Conservation (phyloP, 192 early-diverging fungal genomes). For the Anaeromyces robustus region DNA sequence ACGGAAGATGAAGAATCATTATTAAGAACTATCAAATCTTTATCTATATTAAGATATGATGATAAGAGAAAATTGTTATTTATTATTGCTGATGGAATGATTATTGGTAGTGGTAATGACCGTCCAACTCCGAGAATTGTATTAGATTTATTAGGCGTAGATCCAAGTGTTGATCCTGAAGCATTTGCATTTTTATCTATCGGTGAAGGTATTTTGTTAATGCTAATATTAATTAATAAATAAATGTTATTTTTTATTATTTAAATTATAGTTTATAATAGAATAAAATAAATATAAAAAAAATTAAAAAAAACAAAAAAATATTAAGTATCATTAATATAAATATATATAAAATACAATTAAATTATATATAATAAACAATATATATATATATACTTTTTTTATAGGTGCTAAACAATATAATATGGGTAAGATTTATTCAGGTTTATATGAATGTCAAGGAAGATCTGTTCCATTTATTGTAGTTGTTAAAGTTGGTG, state of each 20-base stretch:
- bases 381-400: too few relatives aligned
- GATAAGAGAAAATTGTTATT: constrained; percentile 96
- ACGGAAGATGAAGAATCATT: constrained; percentile 93
- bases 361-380: too few relatives aligned
- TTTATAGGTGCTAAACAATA: neutral
- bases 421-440: neutral
- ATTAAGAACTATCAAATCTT: constrained; percentile 81
- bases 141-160: constrained; percentile 86
- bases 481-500: neutral
- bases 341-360: too few relatives aligned
- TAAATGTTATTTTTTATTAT: too few relatives aligned
- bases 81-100: constrained; percentile 91
- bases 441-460: neutral
- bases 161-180: constrained; percentile 56
- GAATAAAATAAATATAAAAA: neutral
- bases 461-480: neutral
- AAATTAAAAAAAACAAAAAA: too few relatives aligned
- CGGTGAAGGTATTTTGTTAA: constrained; percentile 27
- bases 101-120: constrained; percentile 93
- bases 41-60: constrained; percentile 78
- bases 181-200: constrained; percentile 74
- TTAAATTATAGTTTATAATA: neutral
- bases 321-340: too few relatives aligned
- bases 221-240: neutral
- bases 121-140: constrained; percentile 92